Conservation (phyloP, 805 yeast genomes). For the Candida tibetensis region DNA sequence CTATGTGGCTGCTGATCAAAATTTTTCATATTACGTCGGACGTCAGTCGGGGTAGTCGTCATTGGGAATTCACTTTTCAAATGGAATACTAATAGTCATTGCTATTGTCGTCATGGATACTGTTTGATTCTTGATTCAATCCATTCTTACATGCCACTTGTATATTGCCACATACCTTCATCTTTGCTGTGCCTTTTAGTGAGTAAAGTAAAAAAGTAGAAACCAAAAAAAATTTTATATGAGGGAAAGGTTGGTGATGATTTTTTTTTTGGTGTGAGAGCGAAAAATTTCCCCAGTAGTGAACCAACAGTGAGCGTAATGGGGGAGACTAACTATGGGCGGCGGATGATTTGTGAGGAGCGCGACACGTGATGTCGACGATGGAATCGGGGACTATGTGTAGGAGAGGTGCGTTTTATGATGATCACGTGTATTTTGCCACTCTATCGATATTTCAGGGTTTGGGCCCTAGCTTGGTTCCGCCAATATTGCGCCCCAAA, state of each 20-base stretch:
- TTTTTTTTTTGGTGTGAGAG: constrained; percentile 5
- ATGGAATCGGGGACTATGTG: background rate
- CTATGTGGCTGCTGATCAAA: too few relatives aligned
- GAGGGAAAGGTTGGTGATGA: constrained; percentile 5
- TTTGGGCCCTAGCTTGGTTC: too few relatives aligned
- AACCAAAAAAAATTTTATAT: constrained; percentile 13
- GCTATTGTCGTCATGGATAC: background rate
- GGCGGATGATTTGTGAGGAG: background rate
- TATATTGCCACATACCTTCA: constrained; percentile 39
- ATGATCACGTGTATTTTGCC: background rate
- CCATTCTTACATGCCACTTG: background rate
- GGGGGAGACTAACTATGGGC: too few relatives aligned
- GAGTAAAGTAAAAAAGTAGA: constrained; percentile 22
- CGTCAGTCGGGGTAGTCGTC: too few relatives aligned
- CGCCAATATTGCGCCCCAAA: too few relatives aligned
- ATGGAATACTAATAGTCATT: too few relatives aligned
- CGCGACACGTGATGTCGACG: background rate
- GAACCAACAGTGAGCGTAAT: too few relatives aligned
- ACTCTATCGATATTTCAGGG: too few relatives aligned
- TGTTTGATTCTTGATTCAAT: background rate
- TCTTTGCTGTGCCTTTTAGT: constrained; percentile 27
- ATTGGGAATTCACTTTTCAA: too few relatives aligned
- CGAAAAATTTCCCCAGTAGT: constrained; percentile 4
- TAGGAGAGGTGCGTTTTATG: background rate
- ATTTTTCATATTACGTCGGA: too few relatives aligned